Conservation (phyloP, 768 basidiomycete genomes). For the Mycena crocata region DNA sequence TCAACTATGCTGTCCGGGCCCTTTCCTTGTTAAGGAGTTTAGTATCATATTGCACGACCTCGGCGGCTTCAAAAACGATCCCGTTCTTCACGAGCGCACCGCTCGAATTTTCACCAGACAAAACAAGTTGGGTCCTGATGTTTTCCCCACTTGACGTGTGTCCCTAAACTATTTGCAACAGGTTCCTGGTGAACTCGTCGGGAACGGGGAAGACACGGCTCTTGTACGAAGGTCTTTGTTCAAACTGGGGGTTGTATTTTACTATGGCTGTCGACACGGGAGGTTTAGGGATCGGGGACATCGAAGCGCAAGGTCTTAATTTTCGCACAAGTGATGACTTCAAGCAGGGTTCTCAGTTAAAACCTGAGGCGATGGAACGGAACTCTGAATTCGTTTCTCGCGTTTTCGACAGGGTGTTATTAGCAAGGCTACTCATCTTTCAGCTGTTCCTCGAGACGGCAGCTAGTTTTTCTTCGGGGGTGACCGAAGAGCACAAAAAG, state of each 20-base stretch:
- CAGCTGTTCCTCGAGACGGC: not conserved
- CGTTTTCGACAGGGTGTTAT: not conserved
- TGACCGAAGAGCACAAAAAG: constrained; percentile 3
- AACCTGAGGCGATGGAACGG: not conserved
- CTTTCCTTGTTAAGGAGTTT: too few species aligned
- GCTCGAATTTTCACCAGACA: not conserved
- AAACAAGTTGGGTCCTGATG: not conserved
- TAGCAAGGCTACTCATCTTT: constrained; percentile 2
- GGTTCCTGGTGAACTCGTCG: constrained; percentile 24
- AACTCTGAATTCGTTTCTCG: not conserved
- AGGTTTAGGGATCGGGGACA: not conserved
- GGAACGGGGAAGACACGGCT: constrained; percentile 29
- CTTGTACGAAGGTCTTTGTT: constrained; percentile 28
- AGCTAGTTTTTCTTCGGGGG: not conserved
- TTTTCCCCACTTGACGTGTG: not conserved
- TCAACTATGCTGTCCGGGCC: not conserved
- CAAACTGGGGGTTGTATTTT: constrained; percentile 30
- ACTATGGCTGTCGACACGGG: not conserved
- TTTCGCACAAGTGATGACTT: not conserved
- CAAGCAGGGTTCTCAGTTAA: not conserved
- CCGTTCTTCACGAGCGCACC: not conserved
- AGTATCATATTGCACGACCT: not conserved
- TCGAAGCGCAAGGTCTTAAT: not conserved
- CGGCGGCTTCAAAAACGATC: not conserved
- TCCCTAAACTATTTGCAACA: not conserved